Evolutionary conservation across 176 grass and related monocot species (phyloP).

Genomic region (Luzula sylvatica): DNA sequence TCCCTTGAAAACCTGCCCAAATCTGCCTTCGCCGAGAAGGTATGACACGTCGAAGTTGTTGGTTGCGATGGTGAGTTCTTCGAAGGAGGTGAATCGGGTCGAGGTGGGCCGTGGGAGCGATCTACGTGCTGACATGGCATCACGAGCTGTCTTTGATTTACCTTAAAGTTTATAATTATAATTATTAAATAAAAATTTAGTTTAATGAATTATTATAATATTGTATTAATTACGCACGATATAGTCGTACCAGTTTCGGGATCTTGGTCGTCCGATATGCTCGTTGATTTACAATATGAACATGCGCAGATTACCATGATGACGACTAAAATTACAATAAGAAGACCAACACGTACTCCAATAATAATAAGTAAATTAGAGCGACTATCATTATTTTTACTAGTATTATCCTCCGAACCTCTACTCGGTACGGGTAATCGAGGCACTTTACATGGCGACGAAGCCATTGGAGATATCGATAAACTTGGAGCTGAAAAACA

Average conservation of each 20-base stretch:
- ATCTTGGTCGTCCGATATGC: slow-evolving; percentile 20
- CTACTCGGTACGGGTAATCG: slow-evolving; percentile 18
- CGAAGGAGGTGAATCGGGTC: slow-evolving; percentile 75
- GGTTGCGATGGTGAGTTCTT: slow-evolving; percentile 88
- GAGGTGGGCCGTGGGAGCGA: slow-evolving; percentile 69
- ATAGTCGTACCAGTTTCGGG: slow-evolving; percentile 65
- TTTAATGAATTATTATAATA: background rate
- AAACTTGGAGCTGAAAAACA: slow-evolving; percentile 56
- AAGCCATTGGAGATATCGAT: slow-evolving; percentile 38
- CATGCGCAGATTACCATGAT: slow-evolving; percentile 65
- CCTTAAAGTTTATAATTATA: slow-evolving; percentile 24
- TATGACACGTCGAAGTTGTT: slow-evolving; percentile 74
- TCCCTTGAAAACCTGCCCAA: slow-evolving; percentile 91
- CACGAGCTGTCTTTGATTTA: slow-evolving; percentile 39
- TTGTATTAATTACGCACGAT: no score
- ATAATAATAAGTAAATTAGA: slow-evolving; percentile 45
- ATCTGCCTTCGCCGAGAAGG: slow-evolving; percentile 92
- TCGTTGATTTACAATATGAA: slow-evolving; percentile 49
- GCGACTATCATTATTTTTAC: slow-evolving; percentile 29
- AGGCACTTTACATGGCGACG: slow-evolving; percentile 39
- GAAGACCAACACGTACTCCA: slow-evolving; percentile 57
- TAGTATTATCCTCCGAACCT: slow-evolving; percentile 20
- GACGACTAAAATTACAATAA: slow-evolving; percentile 49
- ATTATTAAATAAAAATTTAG: background rate
- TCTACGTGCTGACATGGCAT: no score